phyloP scores from a whole-genome alignment of 2,329 filamentous ascomycete species.

The Aspergillus sp. region DNA sequence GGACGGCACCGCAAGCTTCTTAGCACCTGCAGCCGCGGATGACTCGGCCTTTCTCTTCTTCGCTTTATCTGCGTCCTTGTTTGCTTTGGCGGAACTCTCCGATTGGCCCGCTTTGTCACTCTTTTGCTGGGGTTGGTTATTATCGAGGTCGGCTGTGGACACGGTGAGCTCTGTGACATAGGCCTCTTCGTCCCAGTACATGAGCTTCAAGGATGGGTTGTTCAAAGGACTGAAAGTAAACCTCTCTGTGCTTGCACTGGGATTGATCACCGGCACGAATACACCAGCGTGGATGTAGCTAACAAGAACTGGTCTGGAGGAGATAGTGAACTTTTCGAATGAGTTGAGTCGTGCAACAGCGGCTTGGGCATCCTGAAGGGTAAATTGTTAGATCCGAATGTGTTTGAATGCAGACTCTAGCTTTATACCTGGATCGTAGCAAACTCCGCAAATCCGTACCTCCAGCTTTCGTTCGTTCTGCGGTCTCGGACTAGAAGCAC shows the following conservation, averaged over 20 bases:
- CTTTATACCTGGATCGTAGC: conserved; percentile 59
- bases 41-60: conserved; percentile 49
- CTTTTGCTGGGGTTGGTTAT: conserved; percentile 18
- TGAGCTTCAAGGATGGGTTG: conserved; percentile 65
- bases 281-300: conserved; percentile 82
- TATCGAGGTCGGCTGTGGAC: conserved; percentile 49
- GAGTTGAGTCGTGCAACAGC: conserved; percentile 70
- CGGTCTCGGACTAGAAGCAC: conserved; percentile 75
- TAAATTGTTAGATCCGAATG: not conserved
- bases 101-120: conserved; percentile 14
- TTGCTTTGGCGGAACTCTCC: conserved; percentile 28
- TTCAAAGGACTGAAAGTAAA: conserved; percentile 69
- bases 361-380: conserved; percentile 63
- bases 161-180: conserved; percentile 66
- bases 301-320: conserved; percentile 66
- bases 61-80: conserved; percentile 42
- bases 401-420: not conserved
- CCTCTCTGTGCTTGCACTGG: conserved; percentile 54
- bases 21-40: conserved; percentile 30
- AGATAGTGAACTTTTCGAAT: conserved; percentile 73
- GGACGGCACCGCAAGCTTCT: conserved; percentile 56
- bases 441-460: conserved; percentile 83
- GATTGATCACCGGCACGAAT: conserved; percentile 70
- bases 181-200: conserved; percentile 73
- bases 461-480: conserved; percentile 68